These are phyloP conservation scores for Pelagophyceae sp. DNA, from an alignment of 352 stramenopile genomes.

Conservation along the genomic window DNA sequence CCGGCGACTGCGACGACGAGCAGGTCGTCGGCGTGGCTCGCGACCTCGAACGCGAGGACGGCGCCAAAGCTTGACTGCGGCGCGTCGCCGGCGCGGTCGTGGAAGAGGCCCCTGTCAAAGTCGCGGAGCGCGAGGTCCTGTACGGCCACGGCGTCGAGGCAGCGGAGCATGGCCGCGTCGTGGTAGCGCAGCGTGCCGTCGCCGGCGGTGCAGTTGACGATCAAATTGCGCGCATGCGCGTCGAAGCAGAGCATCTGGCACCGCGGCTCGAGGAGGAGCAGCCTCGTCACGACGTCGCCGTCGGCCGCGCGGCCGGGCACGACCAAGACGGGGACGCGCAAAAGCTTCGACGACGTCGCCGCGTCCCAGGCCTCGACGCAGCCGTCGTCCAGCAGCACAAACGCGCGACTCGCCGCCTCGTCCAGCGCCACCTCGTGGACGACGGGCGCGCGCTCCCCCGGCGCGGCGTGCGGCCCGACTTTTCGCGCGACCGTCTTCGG, in stretches of 20 bases:
- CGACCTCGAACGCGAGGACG: background rate
- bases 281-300: background rate
- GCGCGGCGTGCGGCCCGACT: too few species aligned
- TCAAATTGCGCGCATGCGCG: background rate
- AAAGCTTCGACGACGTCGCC: background rate
- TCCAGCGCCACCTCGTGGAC: background rate
- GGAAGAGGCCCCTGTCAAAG: background rate
- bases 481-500: too few species aligned
- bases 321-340: background rate
- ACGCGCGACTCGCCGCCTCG: background rate
- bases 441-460: too few species aligned
- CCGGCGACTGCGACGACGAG: background rate
- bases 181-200: background rate
- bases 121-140: background rate
- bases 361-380: background rate
- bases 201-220: background rate
- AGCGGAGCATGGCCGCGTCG: background rate
- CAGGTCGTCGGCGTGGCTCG: background rate
- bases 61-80: background rate
- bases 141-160: background rate
- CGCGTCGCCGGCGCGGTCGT: background rate
- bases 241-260: background rate
- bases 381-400: conserved; percentile 5
- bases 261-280: background rate
- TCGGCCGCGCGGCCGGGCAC: background rate